Evolutionary conservation across 306 rosid species (phyloP).

Genomic region (Quillaja saponaria): DNA sequence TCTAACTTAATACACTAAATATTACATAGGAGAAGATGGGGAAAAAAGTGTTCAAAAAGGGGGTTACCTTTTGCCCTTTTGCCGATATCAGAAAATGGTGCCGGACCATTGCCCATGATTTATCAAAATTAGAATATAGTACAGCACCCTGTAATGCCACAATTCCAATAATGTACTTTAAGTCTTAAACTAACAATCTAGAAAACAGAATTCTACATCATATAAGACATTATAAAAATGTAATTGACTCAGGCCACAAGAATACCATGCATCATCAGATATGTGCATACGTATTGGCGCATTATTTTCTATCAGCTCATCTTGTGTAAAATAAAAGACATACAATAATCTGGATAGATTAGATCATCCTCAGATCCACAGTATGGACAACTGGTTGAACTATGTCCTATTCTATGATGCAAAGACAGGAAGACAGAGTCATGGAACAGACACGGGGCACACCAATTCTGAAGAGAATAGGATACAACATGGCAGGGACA

Average conservation of each 20-base stretch:
- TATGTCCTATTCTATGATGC: not conserved
- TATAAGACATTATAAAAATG: not conserved
- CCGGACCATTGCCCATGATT: conserved; percentile 78
- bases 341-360: not conserved
- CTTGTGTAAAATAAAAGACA: not conserved
- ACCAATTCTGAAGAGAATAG: too few relatives aligned
- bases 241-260: conserved; percentile 2
- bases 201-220: not conserved
- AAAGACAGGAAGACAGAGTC: too few relatives aligned
- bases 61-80: conserved; percentile 78
- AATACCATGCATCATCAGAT: not conserved
- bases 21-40: not conserved
- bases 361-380: not conserved
- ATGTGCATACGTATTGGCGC: not conserved
- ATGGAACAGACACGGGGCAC: too few relatives aligned
- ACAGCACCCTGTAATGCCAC: conserved; percentile 31
- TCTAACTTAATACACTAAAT: not conserved
- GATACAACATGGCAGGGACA: too few relatives aligned
- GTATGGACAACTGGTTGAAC: not conserved
- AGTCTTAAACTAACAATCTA: conserved; percentile 2
- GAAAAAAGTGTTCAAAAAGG: not conserved
- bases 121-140: conserved; percentile 30
- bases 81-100: conserved; percentile 86
- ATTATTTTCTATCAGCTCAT: conserved; percentile 3
- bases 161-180: not conserved